Base-by-base conservation (phyloP, 176 grass and related monocot species). In the Cocos nucifera region DNA sequence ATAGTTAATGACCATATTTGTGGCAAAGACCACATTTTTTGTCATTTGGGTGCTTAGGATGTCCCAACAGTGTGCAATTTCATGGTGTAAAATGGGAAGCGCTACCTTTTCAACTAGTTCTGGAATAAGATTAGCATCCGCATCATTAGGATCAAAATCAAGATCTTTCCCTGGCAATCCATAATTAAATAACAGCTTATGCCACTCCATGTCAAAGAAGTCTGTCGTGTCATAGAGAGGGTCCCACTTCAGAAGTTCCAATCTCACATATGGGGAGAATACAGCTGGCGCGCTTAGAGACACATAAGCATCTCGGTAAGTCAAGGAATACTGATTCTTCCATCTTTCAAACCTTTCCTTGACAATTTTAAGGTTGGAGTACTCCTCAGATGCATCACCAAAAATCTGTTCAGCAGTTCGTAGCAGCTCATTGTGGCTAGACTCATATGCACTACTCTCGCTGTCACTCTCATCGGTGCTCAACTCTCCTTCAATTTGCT, bases 381-480 rank as follows among this genome's bases (percentile, higher is more conserved):
- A 98, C 32, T 98, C 87, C 19, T 98, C 87, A 39, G 82, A 81
- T 63, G 93, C 93, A 88, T 98, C 93, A 77, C 74, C 73, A 67
- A 98, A 88, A 69, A 92, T 73, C 61, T 80, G 60, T 49, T 78
- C 57, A 51, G 87, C 87, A 27, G 93, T 76, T 75, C 80, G 80
- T n/a, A 92, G 82, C 76, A 91, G 63, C 53, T 92, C 84, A 73
- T 86, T 73, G 53, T 76, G 71, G 59, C 84, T 98, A 39, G 88
- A 98, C 51, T 83, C 24, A 62, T 92, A 98, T 50, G 93, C 84
- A 74, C 20, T 57, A 50, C 51, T 89, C 73, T 98, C 93, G 51
- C 79, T 85, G 60, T 98, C 93, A 70, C 93, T 98, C 77, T 98
- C 93, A 73, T 98, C 93, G 20, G 87, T 98, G 73, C 93, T 98